Evolutionary conservation across 2,329 filamentous ascomycete species (phyloP).

Genomic region (Pseudogymnoascus sp.): DNA sequence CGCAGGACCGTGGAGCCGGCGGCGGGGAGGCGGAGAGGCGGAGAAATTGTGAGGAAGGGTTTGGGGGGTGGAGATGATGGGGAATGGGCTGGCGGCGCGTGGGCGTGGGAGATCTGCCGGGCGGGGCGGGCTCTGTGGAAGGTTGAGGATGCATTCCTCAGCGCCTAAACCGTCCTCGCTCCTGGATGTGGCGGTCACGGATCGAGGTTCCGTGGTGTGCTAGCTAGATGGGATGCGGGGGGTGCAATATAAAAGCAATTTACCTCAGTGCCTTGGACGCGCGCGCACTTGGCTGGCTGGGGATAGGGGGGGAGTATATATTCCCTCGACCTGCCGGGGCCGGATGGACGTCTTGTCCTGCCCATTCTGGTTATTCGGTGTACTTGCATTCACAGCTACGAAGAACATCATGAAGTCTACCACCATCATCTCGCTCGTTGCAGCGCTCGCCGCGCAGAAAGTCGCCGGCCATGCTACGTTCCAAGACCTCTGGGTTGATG

Average conservation of each 20-base stretch:
- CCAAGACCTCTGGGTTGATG: slow-evolving; percentile 42
- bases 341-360: slow-evolving; percentile 30
- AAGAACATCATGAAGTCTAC: slow-evolving; percentile 10
- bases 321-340: neutral
- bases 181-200: neutral
- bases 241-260: neutral
- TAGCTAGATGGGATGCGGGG: neutral
- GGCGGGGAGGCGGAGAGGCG: neutral
- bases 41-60: neutral
- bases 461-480: slow-evolving; percentile 42
- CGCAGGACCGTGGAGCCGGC: neutral
- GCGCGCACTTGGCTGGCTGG: neutral
- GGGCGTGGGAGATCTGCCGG: neutral
- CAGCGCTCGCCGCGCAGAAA: slow-evolving; percentile 10
- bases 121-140: neutral
- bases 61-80: neutral
- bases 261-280: neutral
- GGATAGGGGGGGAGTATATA: neutral
- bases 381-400: no score
- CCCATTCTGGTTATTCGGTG: slow-evolving; percentile 23
- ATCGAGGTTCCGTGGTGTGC: neutral
- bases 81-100: neutral
- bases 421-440: slow-evolving; percentile 8
- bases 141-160: neutral
- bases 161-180: neutral